Evolutionary conservation across 139 green algal species (phyloP).

Genomic region (Closterium sp.): DNA sequence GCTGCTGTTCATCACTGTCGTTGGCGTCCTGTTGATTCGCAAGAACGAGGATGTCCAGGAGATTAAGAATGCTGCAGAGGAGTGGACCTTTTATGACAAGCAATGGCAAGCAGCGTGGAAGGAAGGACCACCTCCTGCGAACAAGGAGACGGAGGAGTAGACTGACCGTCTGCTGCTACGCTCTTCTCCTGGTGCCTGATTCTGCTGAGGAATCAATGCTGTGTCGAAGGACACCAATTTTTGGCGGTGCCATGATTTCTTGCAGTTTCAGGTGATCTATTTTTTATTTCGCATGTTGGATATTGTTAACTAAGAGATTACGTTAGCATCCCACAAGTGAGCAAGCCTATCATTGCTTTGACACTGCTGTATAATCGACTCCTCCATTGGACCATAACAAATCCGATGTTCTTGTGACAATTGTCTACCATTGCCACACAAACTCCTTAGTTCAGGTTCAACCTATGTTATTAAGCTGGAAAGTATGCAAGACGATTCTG

Average conservation of each 20-base stretch:
- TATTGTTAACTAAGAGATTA: background rate
- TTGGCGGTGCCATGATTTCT: background rate
- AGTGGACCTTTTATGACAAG: conserved; percentile 68
- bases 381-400: too few species aligned
- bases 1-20: conserved; percentile 52
- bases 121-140: conserved; percentile 50
- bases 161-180: background rate
- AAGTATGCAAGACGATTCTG: too few species aligned
- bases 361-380: too few species aligned
- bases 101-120: conserved; percentile 64
- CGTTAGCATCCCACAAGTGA: background rate
- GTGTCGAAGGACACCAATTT: background rate
- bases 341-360: background rate
- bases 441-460: too few species aligned
- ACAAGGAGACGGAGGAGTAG: conserved; percentile 48
- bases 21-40: conserved; percentile 53
- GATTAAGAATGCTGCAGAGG: conserved; percentile 56
- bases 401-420: too few species aligned
- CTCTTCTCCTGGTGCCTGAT: background rate
- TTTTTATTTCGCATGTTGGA: background rate
- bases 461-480: too few species aligned
- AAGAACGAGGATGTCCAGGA: conserved; percentile 52
- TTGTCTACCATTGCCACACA: too few species aligned
- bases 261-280: background rate
- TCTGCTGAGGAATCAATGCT: background rate